phyloP scores from a whole-genome alignment of 495 filamentous ascomycete genomes.

The Elaphomyces granulatus region DNA sequence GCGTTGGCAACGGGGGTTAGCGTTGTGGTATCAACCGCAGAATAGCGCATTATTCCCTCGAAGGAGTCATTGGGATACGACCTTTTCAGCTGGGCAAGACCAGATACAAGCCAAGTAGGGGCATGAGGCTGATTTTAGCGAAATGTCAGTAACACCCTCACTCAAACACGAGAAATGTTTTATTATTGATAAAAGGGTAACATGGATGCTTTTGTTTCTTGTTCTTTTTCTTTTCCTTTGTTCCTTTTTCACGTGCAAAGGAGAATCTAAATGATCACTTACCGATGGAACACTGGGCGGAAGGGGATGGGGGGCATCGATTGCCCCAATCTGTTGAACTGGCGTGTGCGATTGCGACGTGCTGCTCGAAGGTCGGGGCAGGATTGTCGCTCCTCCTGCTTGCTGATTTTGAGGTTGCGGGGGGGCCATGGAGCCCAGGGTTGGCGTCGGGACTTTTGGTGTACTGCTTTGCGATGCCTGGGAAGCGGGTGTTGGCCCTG shows the following conservation, averaged over 20 bases:
- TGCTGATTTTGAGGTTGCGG: constrained; percentile 28
- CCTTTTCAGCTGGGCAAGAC: constrained; percentile 47
- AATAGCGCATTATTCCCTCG: constrained; percentile 78
- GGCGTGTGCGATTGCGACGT: constrained; percentile 16
- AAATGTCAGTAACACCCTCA: constrained; percentile 7
- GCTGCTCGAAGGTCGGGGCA: constrained; percentile 17
- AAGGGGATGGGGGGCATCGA: constrained; percentile 46
- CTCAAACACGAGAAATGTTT: too few relatives aligned
- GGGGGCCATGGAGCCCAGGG: constrained; percentile 45
- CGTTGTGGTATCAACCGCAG: constrained; percentile 53
- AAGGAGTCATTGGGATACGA: constrained; percentile 64
- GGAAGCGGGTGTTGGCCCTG: constrained; percentile 16
- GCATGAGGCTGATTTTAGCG: constrained; percentile 47
- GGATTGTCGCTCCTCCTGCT: constrained; percentile 20
- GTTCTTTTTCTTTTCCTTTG: too few relatives aligned
- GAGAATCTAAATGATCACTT: constrained; percentile 20
- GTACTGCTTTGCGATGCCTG: constrained; percentile 37
- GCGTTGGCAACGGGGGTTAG: constrained; percentile 37
- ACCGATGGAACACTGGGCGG: constrained; percentile 42
- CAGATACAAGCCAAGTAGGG: constrained; percentile 61
- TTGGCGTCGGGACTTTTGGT: constrained; percentile 37
- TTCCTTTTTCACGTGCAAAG: too few relatives aligned
- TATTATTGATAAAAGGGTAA: too few relatives aligned
- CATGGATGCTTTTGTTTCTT: too few relatives aligned
- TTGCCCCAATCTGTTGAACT: constrained; percentile 43